Conservation (phyloP, 495 filamentous ascomycete genomes). For the Penicillium silybi region DNA sequence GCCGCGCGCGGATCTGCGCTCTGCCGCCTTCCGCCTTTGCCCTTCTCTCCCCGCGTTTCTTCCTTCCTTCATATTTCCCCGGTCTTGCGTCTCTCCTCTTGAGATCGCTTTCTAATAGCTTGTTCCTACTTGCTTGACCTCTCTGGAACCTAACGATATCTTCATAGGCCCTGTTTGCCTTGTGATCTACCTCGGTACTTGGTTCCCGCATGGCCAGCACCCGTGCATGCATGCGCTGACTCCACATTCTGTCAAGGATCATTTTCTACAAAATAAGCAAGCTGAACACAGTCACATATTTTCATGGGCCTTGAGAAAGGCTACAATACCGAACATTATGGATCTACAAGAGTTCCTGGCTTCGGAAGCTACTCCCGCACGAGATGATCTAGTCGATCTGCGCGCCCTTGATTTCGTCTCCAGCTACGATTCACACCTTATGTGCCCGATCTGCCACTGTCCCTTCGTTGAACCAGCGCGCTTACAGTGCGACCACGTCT, state of each 20-base stretch:
- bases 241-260: slow-evolving; percentile 3
- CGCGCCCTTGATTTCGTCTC: slow-evolving; percentile 67
- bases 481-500: slow-evolving; percentile 69
- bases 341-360: slow-evolving; percentile 34
- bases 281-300: not conserved
- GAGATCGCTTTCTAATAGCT: not conserved
- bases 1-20: slow-evolving; percentile 17
- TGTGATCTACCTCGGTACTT: slow-evolving; percentile 23
- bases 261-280: not conserved
- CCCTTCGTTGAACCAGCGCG: slow-evolving; percentile 70
- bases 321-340: slow-evolving; percentile 16
- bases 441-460: slow-evolving; percentile 79
- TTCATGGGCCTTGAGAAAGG: not conserved
- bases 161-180: slow-evolving; percentile 17
- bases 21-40: slow-evolving; percentile 24
- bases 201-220: slow-evolving; percentile 4
- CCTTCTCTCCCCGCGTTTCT: slow-evolving; percentile 13
- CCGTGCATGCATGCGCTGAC: slow-evolving; percentile 14
- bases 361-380: slow-evolving; percentile 28
- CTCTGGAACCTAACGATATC: slow-evolving; percentile 9
- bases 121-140: not conserved
- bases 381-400: slow-evolving; percentile 53
- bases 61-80: slow-evolving; percentile 1
- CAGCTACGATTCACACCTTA: slow-evolving; percentile 68
- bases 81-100: not conserved